Percentiles rank a stretch among this genome's conserved stretches.
Evolutionary conservation across 1,139 yeast species (phyloP).

Genomic region (Diutina ranongensis): DNA sequence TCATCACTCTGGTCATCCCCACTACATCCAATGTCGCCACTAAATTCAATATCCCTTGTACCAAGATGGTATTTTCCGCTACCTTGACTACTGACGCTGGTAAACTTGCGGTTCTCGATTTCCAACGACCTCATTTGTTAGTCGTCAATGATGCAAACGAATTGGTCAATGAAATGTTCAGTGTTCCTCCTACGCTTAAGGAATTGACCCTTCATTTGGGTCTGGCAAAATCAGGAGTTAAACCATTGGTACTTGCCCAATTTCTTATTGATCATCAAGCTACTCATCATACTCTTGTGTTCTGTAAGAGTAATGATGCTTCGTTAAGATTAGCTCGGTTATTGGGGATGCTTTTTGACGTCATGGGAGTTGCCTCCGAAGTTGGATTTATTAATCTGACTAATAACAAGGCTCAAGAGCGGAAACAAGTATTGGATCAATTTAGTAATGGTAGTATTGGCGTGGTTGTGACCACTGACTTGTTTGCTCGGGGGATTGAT

Average conservation of each 20-base stretch:
- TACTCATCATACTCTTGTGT: constrained; percentile 40
- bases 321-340: constrained; percentile 65
- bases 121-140: constrained; percentile 58
- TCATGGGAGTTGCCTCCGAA: constrained; percentile 11
- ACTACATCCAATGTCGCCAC: constrained; percentile 1
- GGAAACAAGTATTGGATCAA: constrained; percentile 38
- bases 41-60: neutral
- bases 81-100: constrained; percentile 92
- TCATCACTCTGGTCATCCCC: constrained; percentile 21
- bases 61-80: constrained; percentile 79
- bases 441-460: constrained; percentile 41
- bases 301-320: constrained; percentile 80
- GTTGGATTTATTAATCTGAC: constrained; percentile 34
- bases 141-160: constrained; percentile 51
- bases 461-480: constrained; percentile 76
- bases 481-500: constrained; percentile 92
- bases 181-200: constrained; percentile 42
- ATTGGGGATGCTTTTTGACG: constrained; percentile 32
- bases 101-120: constrained; percentile 57
- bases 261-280: constrained; percentile 29
- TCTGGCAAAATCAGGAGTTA: constrained; percentile 45
- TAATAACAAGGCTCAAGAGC: constrained; percentile 30
- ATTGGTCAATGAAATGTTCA: constrained; percentile 40
- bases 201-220: constrained; percentile 43
- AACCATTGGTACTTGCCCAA: constrained; percentile 62